Evolutionary conservation across 306 rosid genomes (phyloP).

Genomic region (Cyamopsis tetragonoloba): DNA sequence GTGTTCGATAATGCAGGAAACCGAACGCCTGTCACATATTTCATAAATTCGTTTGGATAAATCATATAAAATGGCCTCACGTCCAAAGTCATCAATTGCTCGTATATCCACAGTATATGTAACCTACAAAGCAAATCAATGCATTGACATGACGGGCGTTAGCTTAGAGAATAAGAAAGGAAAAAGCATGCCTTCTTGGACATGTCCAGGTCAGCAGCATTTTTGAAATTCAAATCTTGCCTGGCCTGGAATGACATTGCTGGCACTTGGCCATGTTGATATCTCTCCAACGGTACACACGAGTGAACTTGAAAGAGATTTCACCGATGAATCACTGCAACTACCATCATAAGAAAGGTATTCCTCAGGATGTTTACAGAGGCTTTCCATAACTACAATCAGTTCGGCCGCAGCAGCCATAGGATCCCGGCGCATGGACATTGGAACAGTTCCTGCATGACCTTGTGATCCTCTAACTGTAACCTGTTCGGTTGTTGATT

Average conservation of each 20-base stretch:
- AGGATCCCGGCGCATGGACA: constrained; percentile 94
- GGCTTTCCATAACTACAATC: constrained; percentile 68
- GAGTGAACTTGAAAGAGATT: constrained; percentile 81
- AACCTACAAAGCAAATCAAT: constrained; percentile 54
- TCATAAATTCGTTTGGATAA: constrained; percentile 63
- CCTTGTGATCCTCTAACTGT: constrained; percentile 91
- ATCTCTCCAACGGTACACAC: constrained; percentile 97
- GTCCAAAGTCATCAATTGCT: constrained; percentile 80
- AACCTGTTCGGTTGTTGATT: constrained; percentile 47
- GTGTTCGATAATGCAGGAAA: constrained; percentile 74
- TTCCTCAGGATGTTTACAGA: constrained; percentile 73
- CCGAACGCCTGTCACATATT: constrained; percentile 81
- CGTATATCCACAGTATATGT: constrained; percentile 86
- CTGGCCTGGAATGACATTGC: constrained; percentile 98
- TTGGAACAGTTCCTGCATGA: constrained; percentile 95
- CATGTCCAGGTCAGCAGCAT: constrained; percentile 12
- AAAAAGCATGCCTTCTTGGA: constrained; percentile 16
- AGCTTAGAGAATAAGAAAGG: background rate
- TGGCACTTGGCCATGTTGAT: constrained; percentile 99
- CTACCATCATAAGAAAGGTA: constrained; percentile 63
- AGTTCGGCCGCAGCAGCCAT: constrained; percentile 85
- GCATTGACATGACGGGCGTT: background rate
- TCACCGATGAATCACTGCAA: constrained; percentile 55
- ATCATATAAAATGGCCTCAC: constrained; percentile 78
- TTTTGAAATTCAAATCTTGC: constrained; percentile 50